Evolutionary conservation across 2,329 filamentous ascomycete genomes (phyloP).

Genomic region (Blastomyces emzantsi): DNA sequence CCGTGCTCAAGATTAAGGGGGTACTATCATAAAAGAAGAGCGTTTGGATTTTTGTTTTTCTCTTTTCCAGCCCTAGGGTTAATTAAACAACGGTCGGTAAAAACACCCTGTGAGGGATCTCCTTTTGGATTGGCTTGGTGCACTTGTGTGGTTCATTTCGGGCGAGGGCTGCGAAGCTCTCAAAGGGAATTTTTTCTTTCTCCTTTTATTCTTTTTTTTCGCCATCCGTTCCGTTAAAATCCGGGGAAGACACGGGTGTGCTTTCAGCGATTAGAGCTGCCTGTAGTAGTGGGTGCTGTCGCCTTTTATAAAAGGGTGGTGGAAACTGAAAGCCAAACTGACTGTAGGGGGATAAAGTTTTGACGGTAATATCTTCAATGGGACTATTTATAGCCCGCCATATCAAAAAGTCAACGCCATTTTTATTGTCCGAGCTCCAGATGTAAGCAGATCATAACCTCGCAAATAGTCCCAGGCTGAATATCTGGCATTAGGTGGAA

Average conservation of each 20-base stretch:
- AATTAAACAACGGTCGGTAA: background rate
- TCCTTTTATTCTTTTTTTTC: background rate
- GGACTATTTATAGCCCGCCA: too few species aligned
- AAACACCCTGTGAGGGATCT: background rate
- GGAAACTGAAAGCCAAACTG: too few species aligned
- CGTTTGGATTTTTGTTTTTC: background rate
- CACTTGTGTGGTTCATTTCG: background rate
- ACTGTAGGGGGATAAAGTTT: too few species aligned
- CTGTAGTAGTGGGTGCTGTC: background rate
- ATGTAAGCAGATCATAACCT: too few species aligned
- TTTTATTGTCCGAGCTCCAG: too few species aligned
- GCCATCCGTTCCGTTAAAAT: background rate
- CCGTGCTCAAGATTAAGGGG: too few species aligned
- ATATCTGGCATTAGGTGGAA: too few species aligned
- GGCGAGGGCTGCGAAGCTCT: background rate
- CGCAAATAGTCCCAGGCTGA: too few species aligned
- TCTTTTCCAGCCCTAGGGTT: background rate
- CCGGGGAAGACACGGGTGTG: background rate
- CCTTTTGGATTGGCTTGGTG: background rate
- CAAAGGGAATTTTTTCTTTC: background rate
- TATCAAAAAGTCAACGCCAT: too few species aligned
- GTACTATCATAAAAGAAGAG: background rate
- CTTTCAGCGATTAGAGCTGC: too few species aligned
- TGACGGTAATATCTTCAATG: too few species aligned
- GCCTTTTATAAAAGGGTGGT: background rate